Base-by-base conservation (phyloP, 805 yeast genomes). In the Starmerella sp. region DNA sequence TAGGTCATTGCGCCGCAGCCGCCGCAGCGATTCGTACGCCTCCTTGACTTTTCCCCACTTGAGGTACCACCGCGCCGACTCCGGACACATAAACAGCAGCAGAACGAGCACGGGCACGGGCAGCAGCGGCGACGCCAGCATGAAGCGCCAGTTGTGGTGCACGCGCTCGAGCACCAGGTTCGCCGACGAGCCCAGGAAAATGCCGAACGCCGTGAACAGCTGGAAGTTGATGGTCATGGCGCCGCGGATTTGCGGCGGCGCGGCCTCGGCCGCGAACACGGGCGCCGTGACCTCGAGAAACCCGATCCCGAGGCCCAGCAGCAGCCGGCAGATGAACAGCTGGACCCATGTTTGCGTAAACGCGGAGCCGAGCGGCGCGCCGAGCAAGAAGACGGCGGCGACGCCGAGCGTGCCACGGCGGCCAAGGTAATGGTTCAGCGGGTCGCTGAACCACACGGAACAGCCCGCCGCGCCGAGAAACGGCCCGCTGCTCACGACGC, bases 181-280 rank as follows among this genome's bases (percentile, higher is more conserved):
- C 15, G 52, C 42, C 5, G 52, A 49, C 57, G 80, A 79, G 22
- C 87, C 87, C 60, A 82, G 72, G 78, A 80, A 77, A 58, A 83
- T 81, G 56, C 88, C 88, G 52, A 82, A 77, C 1, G 87, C 86
- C n/a, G 86, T 81, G 73, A 81, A 82, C 62, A 80, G 79, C 69
- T 83, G 87, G 84, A 86, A 82, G 69, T 79, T 72, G 83, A 82
- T 81, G 49, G 81, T 80, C 56, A 83, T 70, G 0, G 85, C 78
- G 49, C 88, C 88, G 64, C 87, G 73, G 42, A 78, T 75, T 11
- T 69, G 69, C 13, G 77, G 77, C 1, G 85, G 85, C 9, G 80
- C 65, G 62, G 80, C 76, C 64, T 81, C 86, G 14, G 85, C 83
- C 32, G 81, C 75, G 60, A 78, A 80, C 11, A 83, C 80, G 5